A percentile compares a stretch with the other conserved stretches of the same genome.
phyloP scores from a whole-genome alignment of 2,329 filamentous ascomycete species.

The Colletotrichum euphorbiae region DNA sequence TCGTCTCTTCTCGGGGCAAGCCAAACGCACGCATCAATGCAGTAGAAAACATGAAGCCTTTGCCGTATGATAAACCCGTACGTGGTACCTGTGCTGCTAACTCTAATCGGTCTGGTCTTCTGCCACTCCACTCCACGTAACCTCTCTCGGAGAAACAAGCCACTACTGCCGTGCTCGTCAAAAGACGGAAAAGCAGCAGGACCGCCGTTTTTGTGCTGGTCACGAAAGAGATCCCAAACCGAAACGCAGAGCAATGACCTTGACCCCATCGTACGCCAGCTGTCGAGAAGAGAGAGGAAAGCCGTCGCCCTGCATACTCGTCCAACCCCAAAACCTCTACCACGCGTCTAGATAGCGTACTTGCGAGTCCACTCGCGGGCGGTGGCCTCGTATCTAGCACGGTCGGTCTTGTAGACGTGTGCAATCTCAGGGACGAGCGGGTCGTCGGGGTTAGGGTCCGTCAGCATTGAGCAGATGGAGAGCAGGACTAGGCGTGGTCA shows the following conservation, averaged over 20 bases:
- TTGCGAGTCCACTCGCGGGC: constrained; percentile 99
- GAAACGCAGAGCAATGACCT: constrained; percentile 39
- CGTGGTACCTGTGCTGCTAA: constrained; percentile 49
- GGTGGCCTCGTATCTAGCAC: constrained; percentile 93
- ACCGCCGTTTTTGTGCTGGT: constrained; percentile 19
- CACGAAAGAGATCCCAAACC: constrained; percentile 38
- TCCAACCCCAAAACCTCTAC: constrained; percentile 36
- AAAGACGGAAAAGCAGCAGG: background rate
- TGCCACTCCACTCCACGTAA: constrained; percentile 38
- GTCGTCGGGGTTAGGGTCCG: constrained; percentile 98
- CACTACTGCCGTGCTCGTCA: constrained; percentile 15
- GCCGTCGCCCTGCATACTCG: constrained; percentile 36
- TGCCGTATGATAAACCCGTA: constrained; percentile 52
- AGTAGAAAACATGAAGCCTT: constrained; percentile 50
- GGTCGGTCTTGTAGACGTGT: constrained; percentile 99
- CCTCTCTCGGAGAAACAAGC: constrained; percentile 32
- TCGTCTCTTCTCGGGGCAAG: constrained; percentile 33
- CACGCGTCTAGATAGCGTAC: constrained; percentile 82
- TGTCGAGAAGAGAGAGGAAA: constrained; percentile 38
- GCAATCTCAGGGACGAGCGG: constrained; percentile 98
- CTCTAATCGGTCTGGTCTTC: constrained; percentile 50
- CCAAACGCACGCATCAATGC: constrained; percentile 44
- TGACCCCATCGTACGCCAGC: constrained; percentile 39
- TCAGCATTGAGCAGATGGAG: constrained; percentile 99
- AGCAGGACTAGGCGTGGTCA: constrained; percentile 76